Evolutionary conservation across 1,139 yeast genomes (phyloP), one percentile per base, ranked within the genome.

Genomic region (Zhuliangozyma blackwelliae): DNA sequence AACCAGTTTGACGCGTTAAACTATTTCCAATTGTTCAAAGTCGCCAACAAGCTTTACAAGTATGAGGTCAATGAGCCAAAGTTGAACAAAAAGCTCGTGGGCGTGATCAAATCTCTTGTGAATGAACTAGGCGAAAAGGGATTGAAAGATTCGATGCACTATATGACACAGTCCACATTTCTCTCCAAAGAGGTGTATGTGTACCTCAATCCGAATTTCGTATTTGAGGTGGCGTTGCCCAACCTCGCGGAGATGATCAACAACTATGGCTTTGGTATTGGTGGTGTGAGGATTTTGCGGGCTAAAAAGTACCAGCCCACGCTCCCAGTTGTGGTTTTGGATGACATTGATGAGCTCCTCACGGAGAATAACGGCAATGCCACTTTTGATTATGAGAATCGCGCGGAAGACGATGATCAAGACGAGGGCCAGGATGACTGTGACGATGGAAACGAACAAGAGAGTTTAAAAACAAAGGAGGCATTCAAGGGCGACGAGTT

Each of bases 21-120:
- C 41, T 82, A 88, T 29, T 66, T 65, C 31, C 97, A 90, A 52
- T 55, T 92, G 38, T 63, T 80, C 43, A 84, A 84, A 51, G 77
- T 81, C 2, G 74, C 82, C 29, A 51, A 59, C 40, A 84, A 86
- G 47, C 76, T 81, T 49, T 92, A 92, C 60, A 77, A 86, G 36
- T 86, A 89, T 48, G 98, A 92, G 55, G 79, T 89, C 5, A 79
- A 82, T 21, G 99, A 92, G 56, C 63, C 66, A 16, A 78, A 77
- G 45, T 61, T 82, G 32, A 67, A 78, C 16, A 82, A 81, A 48
- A 47, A 55, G 10, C 52, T 77, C 25, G 56, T 59, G 7, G 68
- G 62, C 44, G 41, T 59, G n/a, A 47, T 68, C 16, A 68, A 64
- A 41, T 43, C 49, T 12, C 53, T 63, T 31, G 52, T 53, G 52